Evolutionary conservation across 768 basidiomycete genomes (phyloP), one percentile per base, ranked within the genome.

Genomic region (Rhodotorula babjevae): DNA sequence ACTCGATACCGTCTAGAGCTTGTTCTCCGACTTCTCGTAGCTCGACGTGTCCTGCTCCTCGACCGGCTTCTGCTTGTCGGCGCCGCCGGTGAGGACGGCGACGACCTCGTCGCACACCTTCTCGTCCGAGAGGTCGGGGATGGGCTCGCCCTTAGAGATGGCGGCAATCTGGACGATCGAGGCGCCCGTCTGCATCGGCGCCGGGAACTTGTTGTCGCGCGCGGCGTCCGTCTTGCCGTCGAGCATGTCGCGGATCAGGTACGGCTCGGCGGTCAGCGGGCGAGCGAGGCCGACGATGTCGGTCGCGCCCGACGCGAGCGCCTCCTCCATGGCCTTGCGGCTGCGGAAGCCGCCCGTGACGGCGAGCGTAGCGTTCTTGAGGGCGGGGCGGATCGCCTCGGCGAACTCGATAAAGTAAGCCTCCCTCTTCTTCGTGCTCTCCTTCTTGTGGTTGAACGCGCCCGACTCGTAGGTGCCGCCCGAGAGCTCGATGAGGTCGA

Each of bases 401-500:
- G 79, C 71, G 44, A 81, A 77, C 67, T 73, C 66, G 50, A 71
- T 27, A 58, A 73, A 80, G 78, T 63, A 80, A 0, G 75, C 72
- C 62, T 78, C 77, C 36, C 79, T 67, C 65, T 76, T 76, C 67
- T 77, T 79, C 15, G 80, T 79, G 25, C 69, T 73, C 46, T 80
- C 79, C 68, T 78, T 76, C 76, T 79, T 78, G 78, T 80, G 78
- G 53, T 58, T n/a, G 67, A 57, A 64, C 14, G 10, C 42, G 6
- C 68, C 73, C 58, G 49, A 27, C 72, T 78, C 78, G 65, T 77
- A 77, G 7, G 79, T 81, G 29, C 82, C 81, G n/a, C 83, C 83
- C 10, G 79, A 82, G 60, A 84, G 78, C 71, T 84, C 84, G 36
- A 84, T 82, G 65, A 84, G 72, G 69, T 84, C 83, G 18, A 84